Evolutionary conservation across 306 rosid species (phyloP), one percentile per base, ranked within the genome.

Genomic region (Pterocarpus santalinus): DNA sequence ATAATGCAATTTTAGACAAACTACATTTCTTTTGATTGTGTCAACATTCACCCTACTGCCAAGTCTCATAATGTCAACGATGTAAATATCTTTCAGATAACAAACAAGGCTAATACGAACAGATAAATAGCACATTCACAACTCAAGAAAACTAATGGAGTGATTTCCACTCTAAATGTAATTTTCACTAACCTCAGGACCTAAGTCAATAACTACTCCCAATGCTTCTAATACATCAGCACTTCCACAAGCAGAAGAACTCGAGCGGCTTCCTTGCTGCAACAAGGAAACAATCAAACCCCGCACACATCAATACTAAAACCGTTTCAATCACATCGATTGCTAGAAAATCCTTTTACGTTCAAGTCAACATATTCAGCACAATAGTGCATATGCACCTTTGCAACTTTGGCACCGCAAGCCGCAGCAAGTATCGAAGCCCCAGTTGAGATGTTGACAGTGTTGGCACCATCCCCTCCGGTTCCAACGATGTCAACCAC

Each of bases 401-500:
- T 95, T 2, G 99, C 99, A 69, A 93, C 93, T 91, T 89, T 93
- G 77, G 92, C 93, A 46, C 99, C 98, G 44, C 98, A 93, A 58
- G 99, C 97, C n/a, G 98, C 98, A 58, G 99, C 89, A 46, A 95
- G 96, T 78, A 95, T 89, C 1, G 98, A 86, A 72, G 99, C 86
- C 71, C 98, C 99, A 0, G 98, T 95, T 13, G 99, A 95, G 72
- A 95, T 95, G 80, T 95, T 95, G 1, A 95, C 98, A 0, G 99
- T 95, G 88, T 95, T 88, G 65, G 97, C 98, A 10, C 99, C 98
- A 72, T 93, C 98, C 34, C 97, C 97, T 74, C 99, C 98, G 0
- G 99, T 95, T 79, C 99, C 99, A 65, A 93, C 97, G n/a, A 95
- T 95, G 88, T 95, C 99, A 67, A 93, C 93, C 2, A 86, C 98